Percentiles rank a stretch among this genome's conserved stretches.
phyloP scores from a whole-genome alignment of 306 rosid species.

The Vicia faba region DNA sequence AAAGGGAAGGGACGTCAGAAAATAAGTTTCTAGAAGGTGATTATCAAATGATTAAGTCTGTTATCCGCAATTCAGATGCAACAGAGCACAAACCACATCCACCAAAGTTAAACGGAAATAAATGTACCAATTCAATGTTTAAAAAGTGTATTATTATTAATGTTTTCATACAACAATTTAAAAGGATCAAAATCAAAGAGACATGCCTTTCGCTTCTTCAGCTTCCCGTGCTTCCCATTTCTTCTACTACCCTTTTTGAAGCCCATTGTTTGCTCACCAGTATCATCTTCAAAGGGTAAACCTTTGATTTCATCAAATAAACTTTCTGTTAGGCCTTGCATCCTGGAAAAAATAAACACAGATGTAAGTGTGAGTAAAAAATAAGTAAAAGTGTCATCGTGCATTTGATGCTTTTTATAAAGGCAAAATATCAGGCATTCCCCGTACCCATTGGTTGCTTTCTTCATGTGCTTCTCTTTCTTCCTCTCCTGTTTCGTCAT shows the following conservation, averaged over 20 bases:
- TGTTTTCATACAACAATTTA: conserved; percentile 3
- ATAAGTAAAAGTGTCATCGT: not conserved
- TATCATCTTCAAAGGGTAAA: conserved; percentile 63
- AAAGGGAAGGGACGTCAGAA: not conserved
- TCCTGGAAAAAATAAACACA: conserved; percentile 49
- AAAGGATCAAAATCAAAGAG: conserved; percentile 16
- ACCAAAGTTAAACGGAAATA: not conserved
- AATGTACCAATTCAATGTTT: not conserved
- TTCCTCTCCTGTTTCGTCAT: conserved; percentile 71
- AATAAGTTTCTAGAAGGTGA: conserved; percentile 3
- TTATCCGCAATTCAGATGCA: conserved; percentile 13
- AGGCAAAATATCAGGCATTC: conserved; percentile 3
- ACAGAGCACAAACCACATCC: conserved; percentile 1
- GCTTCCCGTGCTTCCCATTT: conserved; percentile 44
- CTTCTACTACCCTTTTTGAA: conserved; percentile 46
- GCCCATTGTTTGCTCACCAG: conserved; percentile 44
- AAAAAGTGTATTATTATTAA: not conserved
- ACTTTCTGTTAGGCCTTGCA: conserved; percentile 78
- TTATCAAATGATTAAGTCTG: conserved; percentile 1
- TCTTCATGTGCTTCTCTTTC: conserved; percentile 69
- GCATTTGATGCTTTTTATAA: conserved; percentile 10
- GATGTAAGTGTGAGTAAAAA: not conserved
- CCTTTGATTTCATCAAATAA: conserved; percentile 77
- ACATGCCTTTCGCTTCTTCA: conserved; percentile 74
- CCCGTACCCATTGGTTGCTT: conserved; percentile 79